These are phyloP conservation scores for Penicillium sp. DNA, from an alignment of 2,329 filamentous ascomycete genomes.

Conservation along the genomic window DNA sequence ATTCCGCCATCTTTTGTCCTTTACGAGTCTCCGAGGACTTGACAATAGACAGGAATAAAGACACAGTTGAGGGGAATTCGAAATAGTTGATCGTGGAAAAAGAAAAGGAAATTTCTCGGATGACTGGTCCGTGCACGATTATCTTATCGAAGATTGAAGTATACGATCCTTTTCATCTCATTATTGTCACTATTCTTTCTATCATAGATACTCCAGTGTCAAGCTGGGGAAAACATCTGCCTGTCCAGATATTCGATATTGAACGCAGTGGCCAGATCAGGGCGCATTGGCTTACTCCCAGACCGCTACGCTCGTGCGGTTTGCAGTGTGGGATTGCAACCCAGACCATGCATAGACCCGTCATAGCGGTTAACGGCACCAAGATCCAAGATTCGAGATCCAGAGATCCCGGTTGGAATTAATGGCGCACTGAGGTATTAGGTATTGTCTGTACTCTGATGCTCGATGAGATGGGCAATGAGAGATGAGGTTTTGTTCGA, in stretches of 20 bases:
- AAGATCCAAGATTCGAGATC: neutral
- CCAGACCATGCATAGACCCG: neutral
- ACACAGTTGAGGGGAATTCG: constrained; percentile 8
- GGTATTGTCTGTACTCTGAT: no score
- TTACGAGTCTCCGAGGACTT: neutral
- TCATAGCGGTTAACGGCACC: neutral
- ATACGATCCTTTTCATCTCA: no score
- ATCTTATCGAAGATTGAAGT: constrained; percentile 30
- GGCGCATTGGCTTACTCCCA: neutral
- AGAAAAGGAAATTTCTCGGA: constrained; percentile 29
- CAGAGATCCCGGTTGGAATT: neutral
- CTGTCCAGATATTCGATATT: no score
- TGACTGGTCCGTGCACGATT: constrained; percentile 36
- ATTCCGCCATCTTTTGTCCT: constrained; percentile 26
- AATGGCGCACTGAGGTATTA: no score
- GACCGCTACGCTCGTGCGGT: neutral
- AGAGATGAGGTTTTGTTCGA: neutral
- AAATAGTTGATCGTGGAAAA: neutral
- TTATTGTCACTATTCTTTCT: no score
- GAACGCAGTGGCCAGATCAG: no score
- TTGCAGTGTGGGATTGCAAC: neutral
- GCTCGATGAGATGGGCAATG: no score
- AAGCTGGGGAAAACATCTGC: no score
- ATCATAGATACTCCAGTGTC: no score
- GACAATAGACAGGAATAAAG: neutral